Base-by-base conservation (phyloP, 2,329 filamentous ascomycete species). In the Neoascochyta sp. region DNA sequence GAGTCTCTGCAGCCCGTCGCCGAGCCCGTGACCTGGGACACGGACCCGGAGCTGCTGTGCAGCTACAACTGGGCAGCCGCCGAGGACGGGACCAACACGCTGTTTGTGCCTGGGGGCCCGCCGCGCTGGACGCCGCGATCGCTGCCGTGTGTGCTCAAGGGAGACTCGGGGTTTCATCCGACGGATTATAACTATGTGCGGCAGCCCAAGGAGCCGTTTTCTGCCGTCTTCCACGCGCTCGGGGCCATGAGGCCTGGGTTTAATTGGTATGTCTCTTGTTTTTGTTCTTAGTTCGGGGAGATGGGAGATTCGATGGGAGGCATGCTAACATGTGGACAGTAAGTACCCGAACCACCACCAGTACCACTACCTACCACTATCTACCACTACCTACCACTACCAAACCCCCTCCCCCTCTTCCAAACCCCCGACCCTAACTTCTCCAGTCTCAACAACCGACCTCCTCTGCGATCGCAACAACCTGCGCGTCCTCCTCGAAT, bases 401-500 rank as follows among this genome's bases (percentile, higher is more conserved):
- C n/a, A n/a, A n/a, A n/a, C n/a, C n/a, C n/a, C n/a, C n/a, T n/a
- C n/a, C n/a, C n/a, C n/a, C n/a, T n/a, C n/a, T n/a, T n/a, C n/a
- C n/a, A n/a, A n/a, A n/a, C n/a, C n/a, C n/a, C n/a, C n/a, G n/a
- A 49, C 8, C 45, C 52, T 4, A 22, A 34, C 8, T 50, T 36
- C 23, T 27, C 39, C 5, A n/a, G n/a, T n/a, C 46, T 57, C 24
- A 39, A 34, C 11, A 30, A 50, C 16, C 14, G 54, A 57, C 16
- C 31, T 58, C 3, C 34, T 58, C 11, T 50, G 49, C 5, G 53
- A 58, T 14, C 49, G 54, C 3, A 58, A 57, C 34, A 56, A 49
- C 15, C 39, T 58, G 2, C 52, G 54, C 7, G 33, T 41, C 2
- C 40, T 58, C 0, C 39, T 57, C 1, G 53, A 54, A 16, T 54